A percentile compares a stretch with the other conserved stretches of the same genome.
Conservation (phyloP, 2,329 filamentous ascomycete genomes). For the Teratosphaeria zuluensis region DNA sequence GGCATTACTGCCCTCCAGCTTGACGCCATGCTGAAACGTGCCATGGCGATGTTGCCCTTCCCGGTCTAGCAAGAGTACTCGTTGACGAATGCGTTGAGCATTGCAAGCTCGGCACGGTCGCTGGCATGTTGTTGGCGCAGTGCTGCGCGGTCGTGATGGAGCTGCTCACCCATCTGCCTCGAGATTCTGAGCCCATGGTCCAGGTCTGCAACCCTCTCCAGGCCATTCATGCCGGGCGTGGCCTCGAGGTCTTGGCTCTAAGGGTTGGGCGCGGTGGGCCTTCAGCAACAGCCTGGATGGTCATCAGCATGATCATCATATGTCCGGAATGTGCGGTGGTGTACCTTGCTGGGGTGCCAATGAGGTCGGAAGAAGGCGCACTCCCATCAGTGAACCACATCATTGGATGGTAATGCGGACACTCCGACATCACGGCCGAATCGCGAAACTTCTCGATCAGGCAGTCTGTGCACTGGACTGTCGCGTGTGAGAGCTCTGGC, state of each 20-base stretch:
- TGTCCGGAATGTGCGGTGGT: too few species aligned
- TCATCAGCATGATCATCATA: too few species aligned
- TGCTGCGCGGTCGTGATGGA: not conserved
- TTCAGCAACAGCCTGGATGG: too few species aligned
- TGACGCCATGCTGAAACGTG: too few species aligned
- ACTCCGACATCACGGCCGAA: not conserved
- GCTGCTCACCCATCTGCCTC: not conserved
- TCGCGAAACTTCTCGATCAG: not conserved
- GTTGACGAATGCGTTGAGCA: not conserved
- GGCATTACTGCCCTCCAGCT: not conserved
- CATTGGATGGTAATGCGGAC: not conserved
- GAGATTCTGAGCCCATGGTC: too few species aligned
- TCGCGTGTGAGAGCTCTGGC: not conserved
- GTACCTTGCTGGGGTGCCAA: not conserved
- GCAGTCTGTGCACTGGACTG: not conserved
- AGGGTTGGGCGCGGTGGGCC: too few species aligned
- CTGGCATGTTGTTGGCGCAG: not conserved
- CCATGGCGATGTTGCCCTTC: not conserved
- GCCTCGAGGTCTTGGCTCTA: too few species aligned
- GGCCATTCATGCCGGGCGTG: too few species aligned
- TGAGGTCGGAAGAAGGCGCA: not conserved
- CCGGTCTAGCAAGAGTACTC: not conserved
- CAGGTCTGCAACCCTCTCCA: too few species aligned
- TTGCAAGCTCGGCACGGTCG: not conserved
- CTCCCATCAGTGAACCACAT: not conserved